These are phyloP conservation scores for Coemansia sp. DNA, from an alignment of 192 early-diverging fungal genomes.

Conservation along the genomic window DNA sequence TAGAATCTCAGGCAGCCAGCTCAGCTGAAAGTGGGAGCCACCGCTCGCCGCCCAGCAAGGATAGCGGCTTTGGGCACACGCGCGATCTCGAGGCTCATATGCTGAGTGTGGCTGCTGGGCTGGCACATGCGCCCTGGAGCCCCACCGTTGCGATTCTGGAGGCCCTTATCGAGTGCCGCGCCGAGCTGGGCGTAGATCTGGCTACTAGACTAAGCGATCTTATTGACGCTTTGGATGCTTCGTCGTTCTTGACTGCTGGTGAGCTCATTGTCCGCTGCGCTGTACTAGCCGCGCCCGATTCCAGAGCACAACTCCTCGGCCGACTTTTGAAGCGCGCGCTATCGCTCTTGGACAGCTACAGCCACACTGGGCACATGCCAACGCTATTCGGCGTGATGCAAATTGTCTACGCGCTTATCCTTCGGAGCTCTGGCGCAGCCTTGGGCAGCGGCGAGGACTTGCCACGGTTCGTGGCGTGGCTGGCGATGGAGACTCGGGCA, in stretches of 20 bases:
- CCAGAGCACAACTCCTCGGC: background rate
- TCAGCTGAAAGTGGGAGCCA: slow-evolving; percentile 1
- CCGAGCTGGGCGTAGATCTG: background rate
- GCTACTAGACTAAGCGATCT: background rate
- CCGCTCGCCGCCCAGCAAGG: background rate
- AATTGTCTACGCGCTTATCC: slow-evolving; percentile 10
- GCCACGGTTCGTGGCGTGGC: slow-evolving; percentile 47
- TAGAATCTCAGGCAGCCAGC: slow-evolving; percentile 1
- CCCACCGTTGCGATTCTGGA: slow-evolving; percentile 12
- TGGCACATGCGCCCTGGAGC: slow-evolving; percentile 9
- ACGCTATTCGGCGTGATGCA: slow-evolving; percentile 33
- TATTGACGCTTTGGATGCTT: slow-evolving; percentile 17
- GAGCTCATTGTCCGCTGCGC: slow-evolving; percentile 24
- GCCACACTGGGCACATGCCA: slow-evolving; percentile 34
- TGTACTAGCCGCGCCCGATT: background rate
- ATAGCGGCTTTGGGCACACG: background rate
- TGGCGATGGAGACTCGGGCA: slow-evolving; percentile 22
- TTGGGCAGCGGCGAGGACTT: slow-evolving; percentile 32
- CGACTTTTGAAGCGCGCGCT: slow-evolving; percentile 29
- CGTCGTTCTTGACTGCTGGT: slow-evolving; percentile 20
- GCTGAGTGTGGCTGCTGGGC: slow-evolving; percentile 7
- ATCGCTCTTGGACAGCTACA: slow-evolving; percentile 25
- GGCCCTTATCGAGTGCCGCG: slow-evolving; percentile 1
- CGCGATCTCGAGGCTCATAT: slow-evolving; percentile 21
- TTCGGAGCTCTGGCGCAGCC: background rate